A percentile compares a stretch with the other conserved stretches of the same genome.
phyloP scores from a whole-genome alignment of 2,329 filamentous ascomycete genomes.

The Helminthosporium solani region DNA sequence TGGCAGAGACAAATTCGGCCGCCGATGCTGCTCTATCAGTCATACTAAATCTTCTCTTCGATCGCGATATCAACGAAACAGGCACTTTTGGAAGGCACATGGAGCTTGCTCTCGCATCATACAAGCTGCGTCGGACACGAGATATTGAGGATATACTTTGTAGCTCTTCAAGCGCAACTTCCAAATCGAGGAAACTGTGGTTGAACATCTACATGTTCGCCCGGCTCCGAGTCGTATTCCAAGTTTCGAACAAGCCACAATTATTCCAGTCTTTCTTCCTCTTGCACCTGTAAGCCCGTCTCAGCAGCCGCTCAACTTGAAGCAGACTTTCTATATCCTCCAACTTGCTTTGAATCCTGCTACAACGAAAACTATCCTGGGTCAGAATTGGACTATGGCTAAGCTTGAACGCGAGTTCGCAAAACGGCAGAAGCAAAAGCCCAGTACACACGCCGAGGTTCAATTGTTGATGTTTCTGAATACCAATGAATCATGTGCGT shows the following conservation, averaged over 20 bases:
- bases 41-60: slow-evolving; percentile 14
- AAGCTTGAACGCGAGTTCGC: slow-evolving; percentile 17
- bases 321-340: slow-evolving; percentile 16
- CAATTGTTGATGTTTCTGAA: slow-evolving; percentile 22
- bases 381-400: slow-evolving; percentile 14
- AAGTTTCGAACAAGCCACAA: slow-evolving; percentile 19
- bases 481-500: slow-evolving; percentile 7
- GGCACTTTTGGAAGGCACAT: slow-evolving; percentile 8
- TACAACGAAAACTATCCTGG: slow-evolving; percentile 12
- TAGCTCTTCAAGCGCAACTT: slow-evolving; percentile 17
- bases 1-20: slow-evolving; percentile 4
- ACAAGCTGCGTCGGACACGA: slow-evolving; percentile 16
- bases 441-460: slow-evolving; percentile 22
- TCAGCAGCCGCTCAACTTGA: slow-evolving; percentile 15
- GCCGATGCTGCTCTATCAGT: slow-evolving; percentile 8
- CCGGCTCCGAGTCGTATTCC: slow-evolving; percentile 23
- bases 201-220: slow-evolving; percentile 21
- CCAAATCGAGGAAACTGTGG: slow-evolving; percentile 21
- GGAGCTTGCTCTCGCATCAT: slow-evolving; percentile 12
- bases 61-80: slow-evolving; percentile 5
- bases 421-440: slow-evolving; percentile 22
- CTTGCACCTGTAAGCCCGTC: slow-evolving; percentile 7
- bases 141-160: slow-evolving; percentile 16
- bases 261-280: slow-evolving; percentile 12
- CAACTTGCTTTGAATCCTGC: slow-evolving; percentile 5